Percentiles rank a stretch among this genome's conserved stretches.
Evolutionary conservation across 805 yeast genomes (phyloP).

Genomic region (Myxozyma nipponensis): DNA sequence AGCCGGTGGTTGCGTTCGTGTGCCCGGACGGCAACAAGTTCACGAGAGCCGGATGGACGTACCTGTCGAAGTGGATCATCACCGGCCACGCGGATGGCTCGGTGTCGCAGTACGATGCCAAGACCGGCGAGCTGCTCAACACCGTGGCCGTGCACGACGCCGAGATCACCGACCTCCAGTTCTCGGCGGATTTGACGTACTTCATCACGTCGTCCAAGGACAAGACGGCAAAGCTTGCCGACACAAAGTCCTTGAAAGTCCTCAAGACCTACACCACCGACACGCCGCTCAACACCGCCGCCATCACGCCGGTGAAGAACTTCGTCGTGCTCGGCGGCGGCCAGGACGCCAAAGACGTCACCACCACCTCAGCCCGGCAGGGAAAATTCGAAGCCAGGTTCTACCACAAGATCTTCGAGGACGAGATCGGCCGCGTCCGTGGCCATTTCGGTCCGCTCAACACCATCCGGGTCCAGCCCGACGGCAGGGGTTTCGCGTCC

Average conservation of each 20-base stretch:
- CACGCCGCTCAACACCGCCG: conserved; percentile 92
- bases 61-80: conserved; percentile 54
- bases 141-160: conserved; percentile 68
- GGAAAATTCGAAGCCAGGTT: conserved; percentile 97
- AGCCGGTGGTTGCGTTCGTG: conserved; percentile 24
- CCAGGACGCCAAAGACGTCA: conserved; percentile 97
- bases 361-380: conserved; percentile 89
- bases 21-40: conserved; percentile 49
- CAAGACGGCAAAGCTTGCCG: conserved; percentile 72
- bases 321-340: conserved; percentile 96
- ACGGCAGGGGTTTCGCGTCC: conserved; percentile 87
- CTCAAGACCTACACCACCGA: conserved; percentile 78
- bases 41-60: conserved; percentile 84
- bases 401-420: conserved; percentile 90
- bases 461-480: conserved; percentile 89
- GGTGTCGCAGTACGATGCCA: conserved; percentile 72
- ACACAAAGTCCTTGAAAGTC: conserved; percentile 67
- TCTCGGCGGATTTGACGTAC: conserved; percentile 79
- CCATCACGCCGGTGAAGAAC: conserved; percentile 89
- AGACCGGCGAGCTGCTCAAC: conserved; percentile 64
- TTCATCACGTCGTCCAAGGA: conserved; percentile 93
- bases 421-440: conserved; percentile 93
- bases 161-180: conserved; percentile 79
- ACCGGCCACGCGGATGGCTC: conserved; percentile 87
- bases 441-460: conserved; percentile 99